Conservation (phyloP, 2,329 filamentous ascomycete genomes). For the Aspergillus texensis region DNA sequence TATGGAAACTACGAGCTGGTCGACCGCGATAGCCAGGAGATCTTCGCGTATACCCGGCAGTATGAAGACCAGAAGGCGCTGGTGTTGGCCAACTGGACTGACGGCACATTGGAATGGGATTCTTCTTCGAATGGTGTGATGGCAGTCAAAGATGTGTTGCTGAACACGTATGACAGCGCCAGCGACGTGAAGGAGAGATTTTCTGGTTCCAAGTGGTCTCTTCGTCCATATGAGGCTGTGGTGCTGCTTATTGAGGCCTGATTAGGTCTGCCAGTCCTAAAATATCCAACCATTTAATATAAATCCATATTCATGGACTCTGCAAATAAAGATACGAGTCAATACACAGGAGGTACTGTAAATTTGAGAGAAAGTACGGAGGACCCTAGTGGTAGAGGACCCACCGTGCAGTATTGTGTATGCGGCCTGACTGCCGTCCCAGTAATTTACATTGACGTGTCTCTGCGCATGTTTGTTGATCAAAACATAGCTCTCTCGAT, state of each 20-base stretch:
- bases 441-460: no score
- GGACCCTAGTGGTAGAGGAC: no score
- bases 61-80: constrained; percentile 36
- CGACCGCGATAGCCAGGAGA: constrained; percentile 52
- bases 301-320: neutral
- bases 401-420: no score
- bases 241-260: constrained; percentile 29
- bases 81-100: constrained; percentile 42
- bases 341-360: neutral
- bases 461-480: no score
- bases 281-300: neutral
- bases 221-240: constrained; percentile 38
- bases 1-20: constrained; percentile 66
- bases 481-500: no score
- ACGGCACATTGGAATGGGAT: constrained; percentile 35
- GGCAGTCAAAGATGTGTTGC: constrained; percentile 30
- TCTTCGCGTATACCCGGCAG: constrained; percentile 60
- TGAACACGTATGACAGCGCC: constrained; percentile 34
- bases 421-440: no score
- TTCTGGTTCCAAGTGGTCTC: constrained; percentile 29
- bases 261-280: neutral
- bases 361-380: no score
- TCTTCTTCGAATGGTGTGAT: constrained; percentile 30
- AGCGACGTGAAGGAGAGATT: constrained; percentile 25
- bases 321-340: no score